phyloP scores from a whole-genome alignment of 2,329 filamentous ascomycete genomes.

The Chrysosporium queenslandicum region DNA sequence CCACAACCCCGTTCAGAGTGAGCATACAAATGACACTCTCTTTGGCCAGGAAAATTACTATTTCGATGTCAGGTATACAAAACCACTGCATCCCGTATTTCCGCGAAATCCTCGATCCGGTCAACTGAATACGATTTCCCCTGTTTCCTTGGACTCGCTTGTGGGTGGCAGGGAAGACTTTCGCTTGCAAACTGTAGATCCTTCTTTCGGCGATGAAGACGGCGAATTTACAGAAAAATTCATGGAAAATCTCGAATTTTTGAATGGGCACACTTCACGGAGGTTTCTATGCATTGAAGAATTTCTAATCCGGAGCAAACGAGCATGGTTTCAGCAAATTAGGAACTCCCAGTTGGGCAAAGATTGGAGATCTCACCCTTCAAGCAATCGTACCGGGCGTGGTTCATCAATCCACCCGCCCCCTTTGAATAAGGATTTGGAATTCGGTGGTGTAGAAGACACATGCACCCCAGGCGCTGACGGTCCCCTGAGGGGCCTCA shows the following conservation, averaged over 20 bases:
- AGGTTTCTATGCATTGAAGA: conserved; percentile 54
- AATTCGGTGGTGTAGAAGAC: conserved; percentile 26
- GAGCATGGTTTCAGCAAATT: conserved; percentile 55
- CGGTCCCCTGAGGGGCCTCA: conserved; percentile 30
- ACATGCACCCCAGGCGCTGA: conserved; percentile 26
- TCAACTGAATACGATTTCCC: conserved; percentile 30
- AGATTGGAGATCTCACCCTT: conserved; percentile 8
- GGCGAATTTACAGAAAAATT: conserved; percentile 53
- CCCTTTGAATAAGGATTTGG: conserved; percentile 9
- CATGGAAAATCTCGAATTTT: conserved; percentile 45
- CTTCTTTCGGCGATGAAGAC: conserved; percentile 56
- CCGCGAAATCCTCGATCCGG: not conserved
- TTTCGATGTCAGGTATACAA: not conserved
- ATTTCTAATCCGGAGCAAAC: conserved; percentile 55
- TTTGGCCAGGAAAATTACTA: not conserved
- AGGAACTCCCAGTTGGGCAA: conserved; percentile 49
- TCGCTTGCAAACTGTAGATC: conserved; percentile 56
- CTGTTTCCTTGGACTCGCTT: conserved; percentile 47
- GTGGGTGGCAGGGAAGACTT: conserved; percentile 53
- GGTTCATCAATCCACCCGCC: not conserved
- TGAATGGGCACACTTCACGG: conserved; percentile 50
- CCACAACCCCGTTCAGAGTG: too few relatives aligned
- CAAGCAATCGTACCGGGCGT: not conserved
- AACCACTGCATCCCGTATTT: not conserved
- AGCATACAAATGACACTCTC: not conserved